Base-by-base conservation (phyloP, 805 yeast species). In the Naumovozyma castellii region DNA sequence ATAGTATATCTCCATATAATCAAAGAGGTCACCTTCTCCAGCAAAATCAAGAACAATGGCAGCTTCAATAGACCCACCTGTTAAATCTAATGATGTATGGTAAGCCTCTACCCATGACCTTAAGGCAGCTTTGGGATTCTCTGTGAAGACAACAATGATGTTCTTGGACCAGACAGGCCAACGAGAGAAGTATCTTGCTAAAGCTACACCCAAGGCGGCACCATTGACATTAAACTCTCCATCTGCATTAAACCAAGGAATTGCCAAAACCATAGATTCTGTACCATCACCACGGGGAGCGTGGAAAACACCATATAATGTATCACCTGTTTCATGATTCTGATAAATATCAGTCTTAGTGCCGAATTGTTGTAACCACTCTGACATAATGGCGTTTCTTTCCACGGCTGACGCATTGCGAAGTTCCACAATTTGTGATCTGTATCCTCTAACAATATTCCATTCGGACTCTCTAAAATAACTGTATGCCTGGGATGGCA, bases 101-200 rank as follows among this genome's bases (percentile, higher is more conserved):
- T 92, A 92, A 0, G 94, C 95, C 43, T 83, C 85, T 6, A 90
- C 96, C 97, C 97, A 92, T 3, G 78, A 66, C 43, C 95, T 68
- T 42, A 90, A 66, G 1, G 92, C 76, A 22, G 68, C 66, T 34
- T 74, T 74, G 1, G 82, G 76, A 53, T 87, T 76, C 37, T 78
- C 76, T 3, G 95, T 87, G 37, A 86, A 73, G 19, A 88, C 95
- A 33, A 92, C 65, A 19, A 92, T 83, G 46, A 92, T 80, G 55
- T 88, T 94, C 56, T 92, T 92, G 17, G 95, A 85, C 98, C 97
- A 92, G 9, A 92, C 75, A 5, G 95, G 81, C 83, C 94, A 78
- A 48, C 86, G 71, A 33, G 78, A 71, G 59, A 90, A 83, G 63
- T 82, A 90, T 45, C 88, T 71, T 0, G 92, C 80, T 46, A 92